phyloP scores from a whole-genome alignment of 2,329 filamentous ascomycete species.

The Elsinoe australis region DNA sequence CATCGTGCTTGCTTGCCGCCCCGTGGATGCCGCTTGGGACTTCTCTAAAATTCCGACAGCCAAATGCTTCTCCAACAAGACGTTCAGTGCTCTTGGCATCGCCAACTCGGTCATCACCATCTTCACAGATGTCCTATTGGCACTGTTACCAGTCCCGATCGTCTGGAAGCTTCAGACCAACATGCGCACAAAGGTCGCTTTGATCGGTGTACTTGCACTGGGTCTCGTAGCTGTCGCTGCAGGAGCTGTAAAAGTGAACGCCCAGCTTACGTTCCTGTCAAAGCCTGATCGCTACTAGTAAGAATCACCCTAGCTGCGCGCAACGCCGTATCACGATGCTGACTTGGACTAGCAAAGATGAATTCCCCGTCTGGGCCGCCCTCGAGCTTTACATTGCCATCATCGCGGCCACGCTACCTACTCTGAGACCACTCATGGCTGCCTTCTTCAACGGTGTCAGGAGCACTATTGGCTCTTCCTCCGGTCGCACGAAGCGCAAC shows the following conservation, averaged over 20 bases:
- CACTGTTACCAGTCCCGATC: constrained; percentile 37
- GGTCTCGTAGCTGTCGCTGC: constrained; percentile 38
- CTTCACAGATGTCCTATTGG: constrained; percentile 36
- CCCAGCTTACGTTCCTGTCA: constrained; percentile 32
- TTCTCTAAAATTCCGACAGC: constrained; percentile 29
- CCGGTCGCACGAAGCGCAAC: constrained; percentile 5
- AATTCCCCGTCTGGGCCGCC: constrained; percentile 40
- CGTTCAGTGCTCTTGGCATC: constrained; percentile 39
- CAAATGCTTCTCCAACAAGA: constrained; percentile 36
- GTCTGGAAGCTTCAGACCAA: constrained; percentile 39
- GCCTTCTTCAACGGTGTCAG: constrained; percentile 12
- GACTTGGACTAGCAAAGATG: constrained; percentile 24
- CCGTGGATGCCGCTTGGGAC: constrained; percentile 40
- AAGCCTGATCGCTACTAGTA: constrained; percentile 32
- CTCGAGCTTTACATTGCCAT: constrained; percentile 41
- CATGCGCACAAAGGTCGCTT: constrained; percentile 35
- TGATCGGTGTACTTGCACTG: constrained; percentile 32
- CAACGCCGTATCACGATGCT: neutral
- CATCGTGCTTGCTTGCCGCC: constrained; percentile 42
- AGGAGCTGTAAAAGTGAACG: constrained; percentile 37
- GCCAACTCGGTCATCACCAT: constrained; percentile 38
- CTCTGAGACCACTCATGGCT: constrained; percentile 35
- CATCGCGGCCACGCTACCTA: constrained; percentile 37
- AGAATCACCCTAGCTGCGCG: too few relatives aligned
- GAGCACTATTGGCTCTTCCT: constrained; percentile 6